These are phyloP conservation scores for Russula lepida DNA, from an alignment of 768 basidiomycete species.

Conservation along the genomic window DNA sequence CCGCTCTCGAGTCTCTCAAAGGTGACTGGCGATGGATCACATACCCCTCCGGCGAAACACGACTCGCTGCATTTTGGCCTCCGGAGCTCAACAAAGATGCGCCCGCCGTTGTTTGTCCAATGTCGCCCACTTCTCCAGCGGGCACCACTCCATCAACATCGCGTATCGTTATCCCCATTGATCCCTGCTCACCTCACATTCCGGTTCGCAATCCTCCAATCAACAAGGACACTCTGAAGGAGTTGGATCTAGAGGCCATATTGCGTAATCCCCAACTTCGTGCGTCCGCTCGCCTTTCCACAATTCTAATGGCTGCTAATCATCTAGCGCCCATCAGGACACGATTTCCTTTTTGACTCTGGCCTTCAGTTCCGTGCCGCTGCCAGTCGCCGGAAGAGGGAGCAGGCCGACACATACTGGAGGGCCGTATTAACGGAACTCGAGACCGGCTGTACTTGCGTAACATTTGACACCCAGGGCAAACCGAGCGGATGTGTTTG, in stretches of 20 bases:
- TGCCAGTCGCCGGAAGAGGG: conserved; percentile 61
- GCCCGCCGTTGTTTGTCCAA: conserved; percentile 7
- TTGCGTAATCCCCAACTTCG: conserved; percentile 86
- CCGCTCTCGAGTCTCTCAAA: conserved; percentile 20
- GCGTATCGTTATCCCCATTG: conserved; percentile 31
- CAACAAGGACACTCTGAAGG: conserved; percentile 73
- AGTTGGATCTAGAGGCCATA: conserved; percentile 79
- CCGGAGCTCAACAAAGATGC: conserved; percentile 22
- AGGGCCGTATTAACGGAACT: conserved; percentile 69
- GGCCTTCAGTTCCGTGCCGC: conserved; percentile 76
- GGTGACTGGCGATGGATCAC: conserved; percentile 22
- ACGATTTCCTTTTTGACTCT: conserved; percentile 85
- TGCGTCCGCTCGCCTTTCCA: conserved; percentile 35
- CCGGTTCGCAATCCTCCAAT: conserved; percentile 69
- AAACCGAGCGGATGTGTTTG: conserved; percentile 40
- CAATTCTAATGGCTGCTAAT: background rate
- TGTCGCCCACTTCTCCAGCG: conserved; percentile 22
- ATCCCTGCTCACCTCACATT: conserved; percentile 44
- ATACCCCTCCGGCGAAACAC: conserved; percentile 20
- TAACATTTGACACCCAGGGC: conserved; percentile 58
- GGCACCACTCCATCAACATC: conserved; percentile 22
- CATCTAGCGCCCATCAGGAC: conserved; percentile 40
- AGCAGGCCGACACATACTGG: conserved; percentile 80
- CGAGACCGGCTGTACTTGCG: conserved; percentile 74
- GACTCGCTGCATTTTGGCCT: conserved; percentile 22